Percentiles rank a stretch among this genome's conserved stretches.
Conservation (phyloP, 768 basidiomycete genomes). For the Strobilomyces dryophilus region DNA sequence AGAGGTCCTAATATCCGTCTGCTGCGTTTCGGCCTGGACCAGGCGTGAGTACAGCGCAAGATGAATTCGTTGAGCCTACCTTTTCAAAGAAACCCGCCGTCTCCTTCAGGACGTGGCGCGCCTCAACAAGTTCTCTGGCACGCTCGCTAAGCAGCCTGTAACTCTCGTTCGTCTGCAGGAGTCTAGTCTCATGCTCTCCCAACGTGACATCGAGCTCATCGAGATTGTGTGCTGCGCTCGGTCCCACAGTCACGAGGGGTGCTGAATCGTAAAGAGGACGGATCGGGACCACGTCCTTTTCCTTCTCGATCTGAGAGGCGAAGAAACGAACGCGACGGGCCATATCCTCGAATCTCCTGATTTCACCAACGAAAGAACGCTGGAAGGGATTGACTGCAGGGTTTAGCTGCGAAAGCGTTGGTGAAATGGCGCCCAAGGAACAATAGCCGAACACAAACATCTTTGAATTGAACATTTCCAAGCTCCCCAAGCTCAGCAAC, state of each 20-base stretch:
- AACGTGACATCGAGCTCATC: slow-evolving; percentile 91
- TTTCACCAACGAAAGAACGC: slow-evolving; percentile 95
- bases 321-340: slow-evolving; percentile 93
- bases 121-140: slow-evolving; percentile 84
- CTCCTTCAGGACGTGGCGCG: slow-evolving; percentile 89
- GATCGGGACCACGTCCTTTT: slow-evolving; percentile 77
- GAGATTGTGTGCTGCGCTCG: slow-evolving; percentile 87
- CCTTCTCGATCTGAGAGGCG: slow-evolving; percentile 76
- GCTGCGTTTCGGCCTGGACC: slow-evolving; percentile 69
- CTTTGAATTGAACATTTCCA: slow-evolving; percentile 95
- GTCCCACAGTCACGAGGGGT: slow-evolving; percentile 84
- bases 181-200: slow-evolving; percentile 77
- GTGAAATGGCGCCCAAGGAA: slow-evolving; percentile 1
- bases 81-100: slow-evolving; percentile 95
- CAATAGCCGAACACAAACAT: slow-evolving; percentile 52
- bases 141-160: slow-evolving; percentile 87
- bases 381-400: slow-evolving; percentile 96
- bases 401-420: slow-evolving; percentile 60
- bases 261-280: slow-evolving; percentile 85
- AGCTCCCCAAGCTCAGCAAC: slow-evolving; percentile 94
- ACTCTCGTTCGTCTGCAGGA: slow-evolving; percentile 88
- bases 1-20: slow-evolving; percentile 77
- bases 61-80: slow-evolving; percentile 38
- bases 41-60: slow-evolving; percentile 6
- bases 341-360: slow-evolving; percentile 95